phyloP scores from a whole-genome alignment of 371 early-diverging fungal species.

The Conidiobolus incongruus region DNA sequence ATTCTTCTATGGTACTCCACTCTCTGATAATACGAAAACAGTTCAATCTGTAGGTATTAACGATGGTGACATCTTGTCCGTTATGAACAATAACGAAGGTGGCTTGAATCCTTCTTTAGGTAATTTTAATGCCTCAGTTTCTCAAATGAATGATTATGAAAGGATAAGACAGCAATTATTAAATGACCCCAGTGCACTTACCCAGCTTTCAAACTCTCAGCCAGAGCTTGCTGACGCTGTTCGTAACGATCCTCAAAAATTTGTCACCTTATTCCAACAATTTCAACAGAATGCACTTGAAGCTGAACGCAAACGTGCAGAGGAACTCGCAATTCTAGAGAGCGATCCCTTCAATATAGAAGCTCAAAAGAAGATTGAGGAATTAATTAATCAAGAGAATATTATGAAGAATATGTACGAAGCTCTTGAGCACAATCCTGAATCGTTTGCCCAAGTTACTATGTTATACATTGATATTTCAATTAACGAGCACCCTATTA shows the following conservation, averaged over 20 bases:
- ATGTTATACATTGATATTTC: conserved; percentile 79
- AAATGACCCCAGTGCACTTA: no score
- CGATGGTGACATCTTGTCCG: no score
- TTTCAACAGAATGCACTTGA: conserved; percentile 27
- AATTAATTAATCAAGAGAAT: conserved; percentile 67
- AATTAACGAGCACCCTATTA: conserved; percentile 69
- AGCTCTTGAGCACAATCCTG: conserved; percentile 90
- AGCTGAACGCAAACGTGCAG: conserved; percentile 23
- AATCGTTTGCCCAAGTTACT: conserved; percentile 60
- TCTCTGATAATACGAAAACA: no score
- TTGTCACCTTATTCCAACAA: conserved; percentile 34
- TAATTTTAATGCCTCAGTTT: no score
- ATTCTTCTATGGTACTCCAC: no score
- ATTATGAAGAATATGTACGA: conserved; percentile 64
- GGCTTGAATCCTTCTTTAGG: no score
- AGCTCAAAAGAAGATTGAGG: conserved; percentile 77
- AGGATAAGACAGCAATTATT: no score
- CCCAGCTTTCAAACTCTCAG: no score
- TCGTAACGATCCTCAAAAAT: conserved; percentile 32
- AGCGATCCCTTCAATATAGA: conserved; percentile 79
- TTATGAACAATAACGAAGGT: no score
- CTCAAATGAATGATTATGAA: no score
- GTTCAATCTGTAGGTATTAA: no score
- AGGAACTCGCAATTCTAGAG: conserved; percentile 25
- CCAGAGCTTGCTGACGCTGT: conserved; percentile 49